phyloP scores from a whole-genome alignment of 163 green algal genomes.

The Dunaliella salina region DNA sequence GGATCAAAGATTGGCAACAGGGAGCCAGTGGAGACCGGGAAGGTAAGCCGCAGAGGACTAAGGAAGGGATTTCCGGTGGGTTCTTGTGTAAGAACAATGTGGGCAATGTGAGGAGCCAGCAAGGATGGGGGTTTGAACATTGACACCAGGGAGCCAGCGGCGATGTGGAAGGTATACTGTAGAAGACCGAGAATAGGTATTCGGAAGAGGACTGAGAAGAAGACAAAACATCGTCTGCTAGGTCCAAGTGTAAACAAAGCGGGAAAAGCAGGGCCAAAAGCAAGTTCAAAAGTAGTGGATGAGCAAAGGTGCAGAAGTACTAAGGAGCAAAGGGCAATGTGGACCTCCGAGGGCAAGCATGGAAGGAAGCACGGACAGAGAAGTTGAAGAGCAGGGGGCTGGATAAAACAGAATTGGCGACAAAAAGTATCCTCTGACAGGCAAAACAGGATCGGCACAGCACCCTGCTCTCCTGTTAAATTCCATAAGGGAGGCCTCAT shows the following conservation, averaged over 20 bases:
- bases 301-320: no score
- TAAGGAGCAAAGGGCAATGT: neutral
- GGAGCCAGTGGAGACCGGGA: neutral
- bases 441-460: no score
- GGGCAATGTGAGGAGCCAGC: neutral
- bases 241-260: no score
- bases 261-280: neutral
- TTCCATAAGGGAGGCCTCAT: no score
- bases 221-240: neutral
- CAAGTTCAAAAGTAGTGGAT: no score
- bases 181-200: neutral
- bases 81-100: no score
- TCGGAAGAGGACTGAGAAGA: neutral
- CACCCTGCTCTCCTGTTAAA: no score
- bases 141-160: neutral
- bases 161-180: no score
- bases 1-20: neutral
- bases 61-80: no score
- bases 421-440: no score
- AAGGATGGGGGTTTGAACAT: neutral
- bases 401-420: no score
- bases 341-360: no score
- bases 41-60: neutral
- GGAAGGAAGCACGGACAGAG: neutral
- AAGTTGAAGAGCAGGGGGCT: neutral